Evolutionary conservation across 2,329 filamentous ascomycete genomes (phyloP).

Genomic region (Zasmidium cellare): DNA sequence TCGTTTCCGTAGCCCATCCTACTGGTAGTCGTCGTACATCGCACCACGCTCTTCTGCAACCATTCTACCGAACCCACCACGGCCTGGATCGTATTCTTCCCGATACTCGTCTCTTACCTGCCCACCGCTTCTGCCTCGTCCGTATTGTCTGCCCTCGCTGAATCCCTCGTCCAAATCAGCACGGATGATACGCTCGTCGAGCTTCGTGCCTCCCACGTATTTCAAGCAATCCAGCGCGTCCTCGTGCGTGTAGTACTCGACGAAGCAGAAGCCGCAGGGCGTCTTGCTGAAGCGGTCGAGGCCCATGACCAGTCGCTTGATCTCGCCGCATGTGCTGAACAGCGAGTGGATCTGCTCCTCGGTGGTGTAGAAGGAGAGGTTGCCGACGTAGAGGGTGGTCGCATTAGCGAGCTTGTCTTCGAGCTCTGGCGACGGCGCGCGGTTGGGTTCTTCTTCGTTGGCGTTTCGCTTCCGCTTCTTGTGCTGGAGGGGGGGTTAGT

Average conservation of each 20-base stretch:
- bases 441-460: conserved; percentile 51
- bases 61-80: conserved; percentile 83
- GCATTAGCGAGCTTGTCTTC: conserved; percentile 83
- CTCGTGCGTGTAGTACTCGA: conserved; percentile 98
- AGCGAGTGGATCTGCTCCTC: conserved; percentile 95
- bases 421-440: conserved; percentile 54
- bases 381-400: conserved; percentile 95
- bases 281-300: conserved; percentile 97
- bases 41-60: conserved; percentile 64
- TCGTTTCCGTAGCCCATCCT: not conserved
- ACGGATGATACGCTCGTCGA: conserved; percentile 94
- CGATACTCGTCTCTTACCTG: conserved; percentile 98
- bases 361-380: conserved; percentile 79
- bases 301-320: conserved; percentile 97
- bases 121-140: conserved; percentile 87
- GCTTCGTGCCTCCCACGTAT: conserved; percentile 95
- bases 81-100: conserved; percentile 92
- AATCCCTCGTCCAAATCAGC: conserved; percentile 96
- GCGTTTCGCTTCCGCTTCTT: conserved; percentile 68
- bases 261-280: conserved; percentile 98
- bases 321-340: conserved; percentile 73
- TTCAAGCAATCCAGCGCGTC: conserved; percentile 98
- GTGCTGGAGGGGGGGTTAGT: conserved; percentile 52
- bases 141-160: conserved; percentile 93
- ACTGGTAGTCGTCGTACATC: conserved; percentile 23